These are phyloP conservation scores for Petasospora fabianii DNA, from an alignment of 1,139 yeast species.

Conservation along the genomic window DNA sequence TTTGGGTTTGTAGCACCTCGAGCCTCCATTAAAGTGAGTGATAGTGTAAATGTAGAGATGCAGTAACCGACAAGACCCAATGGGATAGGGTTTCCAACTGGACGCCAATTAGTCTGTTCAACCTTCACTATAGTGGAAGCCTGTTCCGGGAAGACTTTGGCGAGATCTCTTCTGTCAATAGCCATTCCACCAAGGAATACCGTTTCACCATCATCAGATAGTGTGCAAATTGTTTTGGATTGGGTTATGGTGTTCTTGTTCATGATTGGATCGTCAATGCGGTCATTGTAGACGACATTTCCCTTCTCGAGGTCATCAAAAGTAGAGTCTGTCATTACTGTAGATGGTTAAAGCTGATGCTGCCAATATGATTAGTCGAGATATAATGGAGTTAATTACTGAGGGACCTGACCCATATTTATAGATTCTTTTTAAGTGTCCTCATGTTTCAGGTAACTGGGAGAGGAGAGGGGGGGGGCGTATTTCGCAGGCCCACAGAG, in stretches of 20 bases:
- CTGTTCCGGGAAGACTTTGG: constrained; percentile 2
- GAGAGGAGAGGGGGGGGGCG: no score
- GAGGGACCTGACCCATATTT: no score
- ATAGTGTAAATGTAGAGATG: constrained; percentile 41
- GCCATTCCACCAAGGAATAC: constrained; percentile 15
- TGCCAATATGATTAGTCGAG: constrained; percentile 4
- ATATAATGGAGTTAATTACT: no score
- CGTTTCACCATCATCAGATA: constrained; percentile 12
- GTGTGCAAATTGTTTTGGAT: constrained; percentile 7
- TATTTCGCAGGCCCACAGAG: no score
- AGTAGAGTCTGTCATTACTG: not conserved
- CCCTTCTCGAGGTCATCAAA: constrained; percentile 14
- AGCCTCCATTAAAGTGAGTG: constrained; percentile 49
- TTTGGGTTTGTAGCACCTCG: constrained; percentile 48
- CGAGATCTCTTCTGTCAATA: constrained; percentile 9
- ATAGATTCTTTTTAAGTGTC: no score
- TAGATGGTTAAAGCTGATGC: no score
- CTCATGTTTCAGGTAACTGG: no score
- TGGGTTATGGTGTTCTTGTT: constrained; percentile 8
- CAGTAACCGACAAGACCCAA: constrained; percentile 57
- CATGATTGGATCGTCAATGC: constrained; percentile 1
- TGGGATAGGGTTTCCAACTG: constrained; percentile 57
- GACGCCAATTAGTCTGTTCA: constrained; percentile 16
- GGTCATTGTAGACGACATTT: constrained; percentile 6
- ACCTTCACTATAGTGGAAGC: not conserved